Evolutionary conservation across 257 asterid genomes (phyloP).

Genomic region (Dorcoceras hygrometricum): DNA sequence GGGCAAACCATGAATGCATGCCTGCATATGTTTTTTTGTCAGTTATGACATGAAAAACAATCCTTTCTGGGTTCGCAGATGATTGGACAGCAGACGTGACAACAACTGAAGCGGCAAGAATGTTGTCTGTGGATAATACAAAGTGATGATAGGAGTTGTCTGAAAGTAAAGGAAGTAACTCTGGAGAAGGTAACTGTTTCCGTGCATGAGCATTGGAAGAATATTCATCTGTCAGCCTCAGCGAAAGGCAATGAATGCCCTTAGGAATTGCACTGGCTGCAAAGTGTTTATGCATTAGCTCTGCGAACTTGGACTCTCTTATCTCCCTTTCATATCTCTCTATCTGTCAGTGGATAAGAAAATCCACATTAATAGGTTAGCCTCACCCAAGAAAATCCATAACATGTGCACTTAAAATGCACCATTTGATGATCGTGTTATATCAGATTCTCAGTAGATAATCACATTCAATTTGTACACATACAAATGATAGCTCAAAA

Average conservation of each 20-base stretch:
- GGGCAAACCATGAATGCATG: conserved; percentile 98
- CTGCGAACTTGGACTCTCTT: conserved; percentile 75
- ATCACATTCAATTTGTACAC: conserved; percentile 11
- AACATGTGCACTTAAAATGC: conserved; percentile 14
- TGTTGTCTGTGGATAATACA: conserved; percentile 90
- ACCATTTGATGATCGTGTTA: background rate
- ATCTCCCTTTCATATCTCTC: conserved; percentile 75
- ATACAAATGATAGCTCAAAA: background rate
- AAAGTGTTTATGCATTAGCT: conserved; percentile 81
- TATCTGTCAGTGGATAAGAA: conserved; percentile 33
- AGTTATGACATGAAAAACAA: conserved; percentile 93
- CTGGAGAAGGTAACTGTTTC: conserved; percentile 90
- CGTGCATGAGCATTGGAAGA: conserved; percentile 98
- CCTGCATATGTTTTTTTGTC: conserved; percentile 98
- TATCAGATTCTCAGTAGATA: conserved; percentile 16
- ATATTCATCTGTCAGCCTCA: conserved; percentile 91
- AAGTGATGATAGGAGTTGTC: conserved; percentile 81
- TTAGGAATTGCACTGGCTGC: conserved; percentile 97
- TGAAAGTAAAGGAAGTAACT: conserved; percentile 80
- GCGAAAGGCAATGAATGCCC: conserved; percentile 83
- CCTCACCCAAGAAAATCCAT: conserved; percentile 3
- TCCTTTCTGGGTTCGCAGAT: conserved; percentile 67
- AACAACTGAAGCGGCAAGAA: conserved; percentile 95
- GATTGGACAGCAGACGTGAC: conserved; percentile 83
- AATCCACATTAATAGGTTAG: background rate